Conservation (phyloP, 1,284 basidiomycete species). For the Retiboletus fuscus region DNA sequence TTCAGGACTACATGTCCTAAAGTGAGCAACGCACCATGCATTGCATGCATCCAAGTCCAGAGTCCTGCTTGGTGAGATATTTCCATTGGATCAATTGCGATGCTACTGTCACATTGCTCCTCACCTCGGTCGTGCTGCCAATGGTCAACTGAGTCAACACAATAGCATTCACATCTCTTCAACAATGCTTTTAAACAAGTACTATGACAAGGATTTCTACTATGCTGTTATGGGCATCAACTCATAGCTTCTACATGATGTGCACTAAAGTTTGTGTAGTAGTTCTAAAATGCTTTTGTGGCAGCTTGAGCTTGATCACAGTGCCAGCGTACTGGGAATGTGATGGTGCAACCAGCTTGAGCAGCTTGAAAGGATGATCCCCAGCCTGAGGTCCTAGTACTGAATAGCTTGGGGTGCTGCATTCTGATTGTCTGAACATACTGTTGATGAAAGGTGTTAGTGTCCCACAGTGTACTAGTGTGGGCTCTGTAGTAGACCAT, state of each 20-base stretch:
- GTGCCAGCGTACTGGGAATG: too few relatives aligned
- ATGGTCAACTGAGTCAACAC: background rate
- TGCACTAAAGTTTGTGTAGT: background rate
- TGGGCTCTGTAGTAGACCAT: too few relatives aligned
- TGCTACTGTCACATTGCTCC: background rate
- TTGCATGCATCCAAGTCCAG: background rate
- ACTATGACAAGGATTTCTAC: background rate
- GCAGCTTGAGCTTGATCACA: background rate
- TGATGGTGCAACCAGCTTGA: too few relatives aligned
- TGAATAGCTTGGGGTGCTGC: too few relatives aligned
- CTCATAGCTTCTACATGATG: background rate
- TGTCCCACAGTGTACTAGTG: too few relatives aligned
- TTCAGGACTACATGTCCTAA: background rate
- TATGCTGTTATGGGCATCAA: background rate
- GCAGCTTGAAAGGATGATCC: too few relatives aligned
- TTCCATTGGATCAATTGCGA: conserved; percentile 3
- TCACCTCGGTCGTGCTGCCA: background rate
- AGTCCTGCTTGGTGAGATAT: background rate
- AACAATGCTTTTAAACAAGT: background rate
- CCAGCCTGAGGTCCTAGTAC: too few relatives aligned
- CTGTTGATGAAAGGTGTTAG: too few relatives aligned
- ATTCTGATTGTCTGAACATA: too few relatives aligned
- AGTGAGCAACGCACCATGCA: background rate
- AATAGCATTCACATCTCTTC: background rate
- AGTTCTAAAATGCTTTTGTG: background rate